phyloP scores from a whole-genome alignment of 345 rosid species.

The Gossypium raimondii region DNA sequence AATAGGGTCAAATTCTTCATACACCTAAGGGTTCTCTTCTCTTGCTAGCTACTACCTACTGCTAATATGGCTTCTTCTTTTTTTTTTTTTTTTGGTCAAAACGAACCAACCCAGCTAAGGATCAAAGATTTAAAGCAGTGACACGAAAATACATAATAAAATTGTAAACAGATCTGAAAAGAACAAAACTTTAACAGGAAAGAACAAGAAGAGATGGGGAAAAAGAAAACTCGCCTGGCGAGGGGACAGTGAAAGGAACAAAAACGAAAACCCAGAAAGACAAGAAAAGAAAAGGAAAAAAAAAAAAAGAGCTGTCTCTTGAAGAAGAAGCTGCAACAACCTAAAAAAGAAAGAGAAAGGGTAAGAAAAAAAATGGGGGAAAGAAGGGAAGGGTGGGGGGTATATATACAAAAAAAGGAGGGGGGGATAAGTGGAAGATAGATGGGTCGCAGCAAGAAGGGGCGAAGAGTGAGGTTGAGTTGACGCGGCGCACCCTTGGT shows the following conservation, averaged over 20 bases:
- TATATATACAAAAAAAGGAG: constrained; percentile 27
- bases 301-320: not conserved
- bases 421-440: not conserved
- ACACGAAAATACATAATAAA: not conserved
- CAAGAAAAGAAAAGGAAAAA: no score
- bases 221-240: constrained; percentile 24
- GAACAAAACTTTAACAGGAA: not conserved
- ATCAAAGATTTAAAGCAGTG: not conserved
- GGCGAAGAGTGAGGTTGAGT: not conserved
- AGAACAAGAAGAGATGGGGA: not conserved
- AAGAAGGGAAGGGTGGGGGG: not conserved
- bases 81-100: not conserved
- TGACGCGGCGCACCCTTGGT: constrained; percentile 6
- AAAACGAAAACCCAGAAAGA: not conserved
- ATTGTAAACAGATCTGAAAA: not conserved
- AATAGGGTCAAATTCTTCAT: constrained; percentile 5
- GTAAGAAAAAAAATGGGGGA: constrained; percentile 3
- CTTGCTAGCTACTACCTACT: not conserved
- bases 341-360: constrained; percentile 7
- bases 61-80: no score
- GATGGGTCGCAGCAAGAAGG: not conserved
- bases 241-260: constrained; percentile 13
- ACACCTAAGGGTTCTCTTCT: not conserved
- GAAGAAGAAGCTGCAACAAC: not conserved
- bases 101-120: not conserved